Base-by-base conservation (phyloP, 345 rosid genomes). In the Reutealis trisperma region DNA sequence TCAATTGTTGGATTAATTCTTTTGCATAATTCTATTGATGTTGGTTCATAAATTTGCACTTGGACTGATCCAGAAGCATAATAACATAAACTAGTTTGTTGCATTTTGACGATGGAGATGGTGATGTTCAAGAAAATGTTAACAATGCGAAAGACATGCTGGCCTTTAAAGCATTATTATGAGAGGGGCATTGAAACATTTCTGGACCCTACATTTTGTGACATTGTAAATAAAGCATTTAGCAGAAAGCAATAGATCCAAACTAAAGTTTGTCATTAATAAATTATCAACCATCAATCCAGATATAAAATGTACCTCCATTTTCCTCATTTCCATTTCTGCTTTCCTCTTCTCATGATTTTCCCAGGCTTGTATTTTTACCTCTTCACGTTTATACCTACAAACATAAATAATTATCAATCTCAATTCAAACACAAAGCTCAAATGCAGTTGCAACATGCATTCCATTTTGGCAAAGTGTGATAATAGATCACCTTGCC, bases 291-390 rank as follows among this genome's bases (percentile, higher is more conserved):
- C 8, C 41, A 25, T 19, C 51, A 70, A 44, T 63, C 52, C 19
- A 70, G 70, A 45, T 12, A 57, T 18, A 13, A 27, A 34, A 9
- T 44, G 25, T 89, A 93, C 99, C 97, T 95, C 98, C 84, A 86
- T 88, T 83, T 92, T 95, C 81, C 86, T 90, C 98, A 92, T 92
- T 79, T 92, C 91, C 96, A 92, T 89, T 78, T 95, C 99, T 0
- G 98, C 96, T 86, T 90, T 95, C 88, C 99, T 84, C 88, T 89
- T 95, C 86, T 92, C 90, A 41, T 89, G 96, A 87, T 93, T 93
- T 81, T 95, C 98, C 99, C 98, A 95, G 25, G 92, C 96, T 63
- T 90, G 97, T 74, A 95, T 95, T 86, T 90, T 95, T 85, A 95
- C 97, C 74, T 93, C 97, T 80, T 93, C 97, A 1, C 94, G 88